These are phyloP conservation scores for Fusarium anthophilum DNA, from an alignment of 2,329 filamentous ascomycete genomes.

Conservation along the genomic window DNA sequence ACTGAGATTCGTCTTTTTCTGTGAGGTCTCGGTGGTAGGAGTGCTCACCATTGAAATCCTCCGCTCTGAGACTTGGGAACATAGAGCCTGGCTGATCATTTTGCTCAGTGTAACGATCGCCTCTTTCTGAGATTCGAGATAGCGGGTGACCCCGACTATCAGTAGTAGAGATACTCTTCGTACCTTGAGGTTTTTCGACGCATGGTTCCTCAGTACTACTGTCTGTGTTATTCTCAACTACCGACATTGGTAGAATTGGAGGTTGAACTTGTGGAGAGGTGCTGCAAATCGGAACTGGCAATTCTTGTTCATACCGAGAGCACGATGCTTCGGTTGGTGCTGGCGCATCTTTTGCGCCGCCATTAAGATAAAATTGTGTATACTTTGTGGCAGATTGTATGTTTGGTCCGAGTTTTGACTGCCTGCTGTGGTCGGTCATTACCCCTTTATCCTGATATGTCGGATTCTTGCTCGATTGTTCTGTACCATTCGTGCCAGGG, in stretches of 20 bases:
- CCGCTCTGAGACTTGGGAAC: background rate
- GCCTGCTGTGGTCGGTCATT: slow-evolving; percentile 20
- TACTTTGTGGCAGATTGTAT: background rate
- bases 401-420: background rate
- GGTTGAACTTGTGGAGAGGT: background rate
- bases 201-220: background rate
- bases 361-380: background rate
- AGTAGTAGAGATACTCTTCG: background rate
- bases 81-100: background rate
- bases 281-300: background rate
- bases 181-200: background rate
- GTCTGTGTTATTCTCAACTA: background rate
- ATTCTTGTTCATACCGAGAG: background rate
- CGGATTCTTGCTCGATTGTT: background rate
- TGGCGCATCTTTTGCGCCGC: background rate
- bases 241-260: background rate
- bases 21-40: background rate
- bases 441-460: slow-evolving; percentile 34
- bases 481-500: background rate
- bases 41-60: background rate
- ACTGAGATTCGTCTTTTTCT: background rate
- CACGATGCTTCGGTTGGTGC: background rate
- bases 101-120: background rate
- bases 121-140: slow-evolving; percentile 1
- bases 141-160: background rate